A percentile compares a stretch with the other conserved stretches of the same genome.
These are phyloP conservation scores for Austroboletus niveus DNA, from an alignment of 1,284 basidiomycete species.

Conservation along the genomic window DNA sequence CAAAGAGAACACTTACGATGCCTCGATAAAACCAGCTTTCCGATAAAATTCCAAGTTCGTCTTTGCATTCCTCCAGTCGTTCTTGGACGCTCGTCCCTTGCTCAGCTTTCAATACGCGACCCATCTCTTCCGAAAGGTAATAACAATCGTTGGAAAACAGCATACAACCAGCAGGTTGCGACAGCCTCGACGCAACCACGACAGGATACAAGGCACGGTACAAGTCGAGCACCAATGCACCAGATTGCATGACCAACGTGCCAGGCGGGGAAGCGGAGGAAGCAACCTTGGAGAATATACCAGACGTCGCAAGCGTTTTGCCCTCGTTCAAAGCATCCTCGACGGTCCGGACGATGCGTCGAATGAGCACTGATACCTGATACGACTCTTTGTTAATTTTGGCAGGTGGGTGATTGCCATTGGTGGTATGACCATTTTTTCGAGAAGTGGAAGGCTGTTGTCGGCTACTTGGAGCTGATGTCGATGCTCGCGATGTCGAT, in stretches of 20 bases:
- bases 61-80: constrained; percentile 49
- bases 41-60: constrained; percentile 50
- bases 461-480: constrained; percentile 45
- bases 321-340: constrained; percentile 60
- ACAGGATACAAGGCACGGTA: constrained; percentile 84
- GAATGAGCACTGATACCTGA: constrained; percentile 53
- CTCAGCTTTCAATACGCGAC: constrained; percentile 34
- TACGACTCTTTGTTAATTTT: constrained; percentile 52
- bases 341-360: constrained; percentile 57
- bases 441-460: constrained; percentile 5
- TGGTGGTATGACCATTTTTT: constrained; percentile 31
- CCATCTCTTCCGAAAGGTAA: constrained; percentile 59
- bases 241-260: constrained; percentile 55
- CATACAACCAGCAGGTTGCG: constrained; percentile 64
- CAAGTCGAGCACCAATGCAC: constrained; percentile 73
- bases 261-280: constrained; percentile 41
- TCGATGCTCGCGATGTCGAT: constrained; percentile 15
- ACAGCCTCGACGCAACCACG: constrained; percentile 53
- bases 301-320: constrained; percentile 51
- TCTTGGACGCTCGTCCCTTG: constrained; percentile 37
- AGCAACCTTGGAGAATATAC: constrained; percentile 42
- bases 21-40: constrained; percentile 68
- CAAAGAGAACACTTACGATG: constrained; percentile 47
- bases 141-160: constrained; percentile 86
- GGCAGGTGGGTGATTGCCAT: constrained; percentile 17